These are phyloP conservation scores for Lactifluus subvellereus DNA, from an alignment of 768 basidiomycete species.

Conservation along the genomic window DNA sequence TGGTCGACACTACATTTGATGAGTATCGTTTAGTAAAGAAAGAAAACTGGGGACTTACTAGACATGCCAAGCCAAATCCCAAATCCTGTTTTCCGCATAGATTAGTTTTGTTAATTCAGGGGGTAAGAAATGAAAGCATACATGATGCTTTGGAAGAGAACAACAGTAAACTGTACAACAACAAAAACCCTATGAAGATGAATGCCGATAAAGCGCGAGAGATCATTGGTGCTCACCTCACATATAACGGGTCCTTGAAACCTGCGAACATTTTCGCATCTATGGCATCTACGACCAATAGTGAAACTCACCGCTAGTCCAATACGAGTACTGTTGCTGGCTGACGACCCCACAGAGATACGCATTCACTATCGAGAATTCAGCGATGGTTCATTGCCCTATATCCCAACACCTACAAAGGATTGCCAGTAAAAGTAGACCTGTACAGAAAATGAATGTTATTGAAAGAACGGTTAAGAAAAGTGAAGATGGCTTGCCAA, in stretches of 20 bases:
- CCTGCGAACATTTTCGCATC: neutral
- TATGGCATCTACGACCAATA: neutral
- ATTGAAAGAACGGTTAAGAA: neutral
- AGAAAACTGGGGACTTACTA: neutral
- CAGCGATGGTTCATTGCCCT: neutral
- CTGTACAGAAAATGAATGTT: neutral
- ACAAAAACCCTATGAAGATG: neutral
- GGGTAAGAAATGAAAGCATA: neutral
- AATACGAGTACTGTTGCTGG: conserved; percentile 3
- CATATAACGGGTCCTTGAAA: neutral
- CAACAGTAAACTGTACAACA: neutral
- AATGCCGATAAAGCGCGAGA: neutral
- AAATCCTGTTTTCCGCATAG: neutral
- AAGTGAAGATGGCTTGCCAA: neutral
- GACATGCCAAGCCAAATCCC: neutral
- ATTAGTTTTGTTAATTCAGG: neutral
- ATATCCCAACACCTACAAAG: neutral
- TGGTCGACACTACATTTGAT: neutral
- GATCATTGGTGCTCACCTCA: neutral
- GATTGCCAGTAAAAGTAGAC: neutral
- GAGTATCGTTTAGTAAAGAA: neutral
- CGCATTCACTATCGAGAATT: neutral
- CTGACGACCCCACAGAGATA: neutral
- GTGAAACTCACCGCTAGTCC: neutral
- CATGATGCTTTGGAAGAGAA: neutral